Conservation (phyloP, 1,284 basidiomycete species). For the Puccinia novopanici region DNA sequence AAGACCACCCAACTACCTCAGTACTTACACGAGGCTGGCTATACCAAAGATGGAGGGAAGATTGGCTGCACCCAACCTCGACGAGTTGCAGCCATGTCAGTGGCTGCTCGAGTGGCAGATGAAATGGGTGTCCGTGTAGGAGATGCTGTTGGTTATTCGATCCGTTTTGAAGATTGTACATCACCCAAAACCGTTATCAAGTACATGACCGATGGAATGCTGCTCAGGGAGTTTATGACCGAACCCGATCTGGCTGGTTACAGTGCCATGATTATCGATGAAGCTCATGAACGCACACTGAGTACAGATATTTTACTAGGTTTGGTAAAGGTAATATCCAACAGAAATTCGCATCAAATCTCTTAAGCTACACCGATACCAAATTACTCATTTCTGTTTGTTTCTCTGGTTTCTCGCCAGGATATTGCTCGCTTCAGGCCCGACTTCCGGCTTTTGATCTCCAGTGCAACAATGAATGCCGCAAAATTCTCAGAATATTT, state of each 20-base stretch:
- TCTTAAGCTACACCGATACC: background rate
- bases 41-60: conserved; percentile 78
- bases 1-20: conserved; percentile 99
- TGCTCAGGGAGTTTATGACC: conserved; percentile 91
- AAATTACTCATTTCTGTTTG: background rate
- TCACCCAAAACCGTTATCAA: conserved; percentile 96
- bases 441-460: conserved; percentile 84
- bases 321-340: conserved; percentile 78
- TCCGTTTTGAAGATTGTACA: conserved; percentile 98
- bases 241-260: conserved; percentile 92
- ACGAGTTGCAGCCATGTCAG: conserved; percentile 98
- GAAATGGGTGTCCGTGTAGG: conserved; percentile 97
- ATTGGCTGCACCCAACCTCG: conserved; percentile 97
- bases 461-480: conserved; percentile 93
- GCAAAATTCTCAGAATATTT: conserved; percentile 96
- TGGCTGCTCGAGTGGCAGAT: conserved; percentile 96
- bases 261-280: conserved; percentile 89
- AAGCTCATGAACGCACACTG: conserved; percentile 91
- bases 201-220: conserved; percentile 96
- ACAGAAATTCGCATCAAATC: background rate
- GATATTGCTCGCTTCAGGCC: conserved; percentile 96
- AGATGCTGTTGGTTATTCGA: conserved; percentile 96
- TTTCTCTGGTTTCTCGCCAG: conserved; percentile 60
- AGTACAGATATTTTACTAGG: conserved; percentile 96
- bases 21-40: conserved; percentile 96